A percentile compares a stretch with the other conserved stretches of the same genome.
Evolutionary conservation across 2,329 filamentous ascomycete genomes (phyloP).

Genomic region (Teratosphaeriaceae sp.): DNA sequence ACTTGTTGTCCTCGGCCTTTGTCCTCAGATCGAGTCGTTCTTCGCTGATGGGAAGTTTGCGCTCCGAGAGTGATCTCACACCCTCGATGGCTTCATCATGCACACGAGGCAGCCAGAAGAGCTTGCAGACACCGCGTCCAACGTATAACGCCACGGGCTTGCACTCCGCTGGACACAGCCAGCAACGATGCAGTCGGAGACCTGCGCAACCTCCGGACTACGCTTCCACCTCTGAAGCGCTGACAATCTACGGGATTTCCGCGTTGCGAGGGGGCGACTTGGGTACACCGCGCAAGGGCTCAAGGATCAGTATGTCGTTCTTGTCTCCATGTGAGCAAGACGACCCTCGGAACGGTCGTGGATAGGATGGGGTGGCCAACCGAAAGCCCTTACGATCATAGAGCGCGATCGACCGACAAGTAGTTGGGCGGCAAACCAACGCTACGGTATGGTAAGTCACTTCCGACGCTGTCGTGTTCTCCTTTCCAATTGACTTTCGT

Average conservation of each 20-base stretch:
- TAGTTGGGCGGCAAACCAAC: neutral
- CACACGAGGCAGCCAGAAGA: neutral
- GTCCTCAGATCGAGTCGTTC: constrained; percentile 1
- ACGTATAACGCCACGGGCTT: neutral
- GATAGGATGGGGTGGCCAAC: neutral
- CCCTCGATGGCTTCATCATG: neutral
- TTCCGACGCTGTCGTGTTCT: neutral
- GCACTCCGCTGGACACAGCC: neutral
- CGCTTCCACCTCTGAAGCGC: neutral
- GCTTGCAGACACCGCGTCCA: neutral
- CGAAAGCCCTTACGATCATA: neutral
- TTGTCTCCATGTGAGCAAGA: neutral
- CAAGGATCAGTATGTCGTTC: neutral
- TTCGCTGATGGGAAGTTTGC: neutral
- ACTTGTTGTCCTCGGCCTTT: constrained; percentile 1
- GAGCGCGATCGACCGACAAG: neutral
- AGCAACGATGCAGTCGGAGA: neutral
- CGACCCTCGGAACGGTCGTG: neutral
- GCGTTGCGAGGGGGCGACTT: neutral
- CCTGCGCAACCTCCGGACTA: neutral
- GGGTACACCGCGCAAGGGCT: neutral
- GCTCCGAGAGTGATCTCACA: neutral
- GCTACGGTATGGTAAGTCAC: neutral
- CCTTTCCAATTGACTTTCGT: neutral
- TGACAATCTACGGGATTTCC: neutral